phyloP scores from a whole-genome alignment of 805 yeast species.

The Lipomyces yamanashiensis region DNA sequence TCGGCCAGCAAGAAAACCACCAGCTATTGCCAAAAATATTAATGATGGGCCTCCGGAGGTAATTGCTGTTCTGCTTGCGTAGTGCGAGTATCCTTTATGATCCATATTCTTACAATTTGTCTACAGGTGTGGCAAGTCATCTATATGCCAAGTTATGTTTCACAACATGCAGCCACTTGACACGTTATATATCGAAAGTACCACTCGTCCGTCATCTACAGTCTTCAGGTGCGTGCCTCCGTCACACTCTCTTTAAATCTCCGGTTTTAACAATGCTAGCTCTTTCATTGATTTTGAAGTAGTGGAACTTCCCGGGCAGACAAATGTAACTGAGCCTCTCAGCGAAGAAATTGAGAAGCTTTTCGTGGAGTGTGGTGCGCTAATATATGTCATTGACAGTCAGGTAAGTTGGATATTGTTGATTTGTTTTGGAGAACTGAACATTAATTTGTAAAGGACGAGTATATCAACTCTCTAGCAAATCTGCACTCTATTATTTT shows the following conservation, averaged over 20 bases:
- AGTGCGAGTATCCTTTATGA: not conserved
- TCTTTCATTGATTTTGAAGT: slow-evolving; percentile 85
- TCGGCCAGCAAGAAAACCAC: not conserved
- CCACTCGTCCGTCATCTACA: slow-evolving; percentile 46
- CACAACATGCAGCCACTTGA: slow-evolving; percentile 96
- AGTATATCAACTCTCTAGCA: slow-evolving; percentile 87
- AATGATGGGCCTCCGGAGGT: slow-evolving; percentile 36
- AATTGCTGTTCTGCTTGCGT: not conserved
- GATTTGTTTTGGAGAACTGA: slow-evolving; percentile 42
- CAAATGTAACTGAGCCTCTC: slow-evolving; percentile 83
- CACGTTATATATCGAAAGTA: slow-evolving; percentile 85
- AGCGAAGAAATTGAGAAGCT: slow-evolving; percentile 72
- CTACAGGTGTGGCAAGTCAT: slow-evolving; percentile 73
- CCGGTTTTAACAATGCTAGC: slow-evolving; percentile 14
- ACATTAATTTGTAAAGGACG: slow-evolving; percentile 87
- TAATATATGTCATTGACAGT: slow-evolving; percentile 91
- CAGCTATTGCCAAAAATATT: slow-evolving; percentile 16
- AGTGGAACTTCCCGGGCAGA: slow-evolving; percentile 94
- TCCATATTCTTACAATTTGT: not conserved
- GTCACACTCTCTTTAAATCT: not conserved
- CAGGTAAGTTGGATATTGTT: slow-evolving; percentile 18
- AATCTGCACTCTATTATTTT: slow-evolving; percentile 86
- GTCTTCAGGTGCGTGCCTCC: slow-evolving; percentile 15
- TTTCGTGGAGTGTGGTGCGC: slow-evolving; percentile 82
- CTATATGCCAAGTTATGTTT: slow-evolving; percentile 93